Conservation (phyloP, 1,284 basidiomycete genomes). For the Cronartium ribicola region DNA sequence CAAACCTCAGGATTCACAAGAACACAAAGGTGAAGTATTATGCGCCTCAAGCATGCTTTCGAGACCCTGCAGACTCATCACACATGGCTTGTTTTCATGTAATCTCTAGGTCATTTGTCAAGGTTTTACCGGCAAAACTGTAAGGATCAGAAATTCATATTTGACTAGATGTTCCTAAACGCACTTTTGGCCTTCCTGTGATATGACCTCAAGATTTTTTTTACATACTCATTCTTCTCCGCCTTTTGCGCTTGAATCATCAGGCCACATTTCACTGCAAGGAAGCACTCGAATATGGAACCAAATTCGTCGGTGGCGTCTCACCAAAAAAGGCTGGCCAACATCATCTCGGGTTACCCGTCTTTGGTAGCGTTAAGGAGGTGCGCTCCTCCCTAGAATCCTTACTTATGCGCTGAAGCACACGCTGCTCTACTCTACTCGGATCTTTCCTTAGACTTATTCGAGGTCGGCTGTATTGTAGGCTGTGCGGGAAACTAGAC, state of each 20-base stretch:
- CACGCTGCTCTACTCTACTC: background rate
- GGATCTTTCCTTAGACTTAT: background rate
- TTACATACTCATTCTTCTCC: background rate
- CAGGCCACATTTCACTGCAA: slow-evolving; percentile 96
- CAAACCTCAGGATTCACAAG: slow-evolving; percentile 58
- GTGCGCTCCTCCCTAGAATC: slow-evolving; percentile 53
- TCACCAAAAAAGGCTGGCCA: slow-evolving; percentile 96
- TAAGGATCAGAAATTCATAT: slow-evolving; percentile 16
- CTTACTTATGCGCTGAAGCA: background rate
- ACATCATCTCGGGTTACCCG: slow-evolving; percentile 88
- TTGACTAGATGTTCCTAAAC: slow-evolving; percentile 6
- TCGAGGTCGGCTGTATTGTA: slow-evolving; percentile 49
- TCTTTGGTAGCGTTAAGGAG: slow-evolving; percentile 89
- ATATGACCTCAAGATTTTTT: background rate
- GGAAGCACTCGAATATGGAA: slow-evolving; percentile 91
- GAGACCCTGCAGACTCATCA: background rate
- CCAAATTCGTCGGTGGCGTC: slow-evolving; percentile 95
- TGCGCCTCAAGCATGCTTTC: no score
- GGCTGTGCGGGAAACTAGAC: slow-evolving; percentile 76
- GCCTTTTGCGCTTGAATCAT: background rate
- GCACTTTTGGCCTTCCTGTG: background rate
- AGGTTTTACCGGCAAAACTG: slow-evolving; percentile 48
- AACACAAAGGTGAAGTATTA: slow-evolving; percentile 76
- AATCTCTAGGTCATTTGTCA: slow-evolving; percentile 48
- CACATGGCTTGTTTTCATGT: background rate